A percentile compares a stretch with the other conserved stretches of the same genome.
phyloP scores from a whole-genome alignment of 2,329 filamentous ascomycete species.

The Cytospora schulzeri region DNA sequence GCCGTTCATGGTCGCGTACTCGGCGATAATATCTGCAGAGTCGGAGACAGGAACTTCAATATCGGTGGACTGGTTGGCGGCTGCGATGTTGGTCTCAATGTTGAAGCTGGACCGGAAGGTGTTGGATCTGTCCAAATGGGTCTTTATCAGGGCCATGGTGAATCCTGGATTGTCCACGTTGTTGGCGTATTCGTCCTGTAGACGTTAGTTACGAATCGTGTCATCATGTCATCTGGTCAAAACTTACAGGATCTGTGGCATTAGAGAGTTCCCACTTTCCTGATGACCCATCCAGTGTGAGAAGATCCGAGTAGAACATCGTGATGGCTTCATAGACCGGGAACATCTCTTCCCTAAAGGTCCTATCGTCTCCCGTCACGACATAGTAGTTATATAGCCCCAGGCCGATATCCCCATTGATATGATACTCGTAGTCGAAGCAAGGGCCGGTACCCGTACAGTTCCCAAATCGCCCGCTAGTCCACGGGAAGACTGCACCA shows the following conservation, averaged over 20 bases:
- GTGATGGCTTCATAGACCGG: conserved; percentile 67
- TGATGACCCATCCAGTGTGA: conserved; percentile 60
- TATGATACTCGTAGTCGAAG: conserved; percentile 27
- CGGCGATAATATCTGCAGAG: conserved; percentile 56
- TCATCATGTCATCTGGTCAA: too few relatives aligned
- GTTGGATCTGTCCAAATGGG: conserved; percentile 60
- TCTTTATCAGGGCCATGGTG: conserved; percentile 63
- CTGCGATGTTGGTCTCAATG: conserved; percentile 46
- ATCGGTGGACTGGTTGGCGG: conserved; percentile 12
- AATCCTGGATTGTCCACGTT: conserved; percentile 68
- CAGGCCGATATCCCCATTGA: conserved; percentile 26
- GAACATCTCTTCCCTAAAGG: conserved; percentile 45
- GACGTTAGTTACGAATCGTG: background rate
- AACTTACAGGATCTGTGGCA: conserved; percentile 68
- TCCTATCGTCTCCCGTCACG: conserved; percentile 15
- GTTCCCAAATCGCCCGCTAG: conserved; percentile 23
- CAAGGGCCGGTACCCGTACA: conserved; percentile 20
- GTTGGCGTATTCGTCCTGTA: conserved; percentile 67
- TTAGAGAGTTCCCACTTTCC: conserved; percentile 52
- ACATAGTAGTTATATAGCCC: conserved; percentile 23
- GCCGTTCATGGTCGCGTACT: conserved; percentile 68
- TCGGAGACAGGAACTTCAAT: conserved; percentile 14
- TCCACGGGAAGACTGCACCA: conserved; percentile 25
- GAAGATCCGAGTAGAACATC: conserved; percentile 60
- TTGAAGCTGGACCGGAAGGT: conserved; percentile 58